These are phyloP conservation scores for Austroboletus novae-zelandiae DNA, from an alignment of 1,284 basidiomycete genomes.

Conservation along the genomic window DNA sequence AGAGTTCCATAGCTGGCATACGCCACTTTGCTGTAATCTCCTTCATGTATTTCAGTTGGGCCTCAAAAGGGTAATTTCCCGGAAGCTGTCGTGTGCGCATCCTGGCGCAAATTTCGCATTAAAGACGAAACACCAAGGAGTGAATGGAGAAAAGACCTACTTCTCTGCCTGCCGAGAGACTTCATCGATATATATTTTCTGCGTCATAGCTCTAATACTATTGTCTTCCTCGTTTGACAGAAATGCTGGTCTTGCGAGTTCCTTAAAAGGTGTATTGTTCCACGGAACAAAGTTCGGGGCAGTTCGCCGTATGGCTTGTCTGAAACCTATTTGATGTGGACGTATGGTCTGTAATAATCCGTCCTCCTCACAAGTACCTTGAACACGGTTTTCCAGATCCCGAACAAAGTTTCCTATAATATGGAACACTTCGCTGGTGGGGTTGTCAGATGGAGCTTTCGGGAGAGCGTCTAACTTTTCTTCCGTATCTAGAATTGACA, in stretches of 20 bases:
- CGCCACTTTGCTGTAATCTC: constrained; percentile 49
- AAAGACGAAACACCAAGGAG: no score
- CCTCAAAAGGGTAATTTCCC: constrained; percentile 60
- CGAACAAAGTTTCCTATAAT: constrained; percentile 46
- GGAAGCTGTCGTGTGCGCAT: constrained; percentile 68
- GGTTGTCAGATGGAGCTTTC: constrained; percentile 50
- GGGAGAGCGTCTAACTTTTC: constrained; percentile 46
- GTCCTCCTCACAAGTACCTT: constrained; percentile 55
- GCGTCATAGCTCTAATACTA: constrained; percentile 1
- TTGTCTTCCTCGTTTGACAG: constrained; percentile 38
- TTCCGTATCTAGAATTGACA: constrained; percentile 41
- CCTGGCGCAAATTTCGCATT: constrained; percentile 32
- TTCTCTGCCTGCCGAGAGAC: constrained; percentile 46
- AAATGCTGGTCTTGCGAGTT: constrained; percentile 35
- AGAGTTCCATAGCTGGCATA: constrained; percentile 46
- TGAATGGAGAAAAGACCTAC: constrained; percentile 38
- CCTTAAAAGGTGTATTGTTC: constrained; percentile 2
- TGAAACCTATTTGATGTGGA: constrained; percentile 48
- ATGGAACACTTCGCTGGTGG: constrained; percentile 51
- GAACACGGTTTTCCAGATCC: constrained; percentile 45
- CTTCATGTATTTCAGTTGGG: constrained; percentile 50
- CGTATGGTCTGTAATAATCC: constrained; percentile 55
- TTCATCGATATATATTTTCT: constrained; percentile 53
- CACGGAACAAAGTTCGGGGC: constrained; percentile 51
- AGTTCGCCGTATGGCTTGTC: constrained; percentile 45